These are phyloP conservation scores for Truncatella angustata DNA, from an alignment of 2,329 filamentous ascomycete species.

Conservation along the genomic window DNA sequence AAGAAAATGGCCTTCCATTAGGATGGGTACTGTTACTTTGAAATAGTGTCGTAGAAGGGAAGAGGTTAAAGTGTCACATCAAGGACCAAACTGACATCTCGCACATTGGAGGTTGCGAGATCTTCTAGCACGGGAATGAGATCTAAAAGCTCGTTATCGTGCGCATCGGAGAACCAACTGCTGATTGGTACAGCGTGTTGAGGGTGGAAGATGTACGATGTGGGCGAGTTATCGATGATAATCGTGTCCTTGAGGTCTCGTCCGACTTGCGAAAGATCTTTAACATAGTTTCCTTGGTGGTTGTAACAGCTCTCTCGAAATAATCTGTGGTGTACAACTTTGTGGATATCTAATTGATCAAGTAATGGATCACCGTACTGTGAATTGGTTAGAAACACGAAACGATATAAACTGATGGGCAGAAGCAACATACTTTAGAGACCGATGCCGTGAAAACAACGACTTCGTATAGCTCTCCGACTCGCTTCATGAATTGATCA, in stretches of 20 bases:
- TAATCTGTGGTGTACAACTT: constrained; percentile 90
- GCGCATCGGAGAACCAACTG: constrained; percentile 99
- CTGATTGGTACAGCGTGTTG: constrained; percentile 98
- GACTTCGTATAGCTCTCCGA: constrained; percentile 96
- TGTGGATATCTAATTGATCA: constrained; percentile 95
- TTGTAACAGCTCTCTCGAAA: constrained; percentile 99
- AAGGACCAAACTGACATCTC: constrained; percentile 95
- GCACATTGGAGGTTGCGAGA: constrained; percentile 81
- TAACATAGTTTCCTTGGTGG: constrained; percentile 98
- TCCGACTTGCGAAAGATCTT: constrained; percentile 95
- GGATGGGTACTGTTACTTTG: constrained; percentile 36
- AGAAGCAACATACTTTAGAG: constrained; percentile 70
- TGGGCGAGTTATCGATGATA: constrained; percentile 99
- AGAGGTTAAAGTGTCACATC: constrained; percentile 74
- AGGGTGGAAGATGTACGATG: constrained; percentile 98
- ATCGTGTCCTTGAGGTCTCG: constrained; percentile 96
- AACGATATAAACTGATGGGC: no score
- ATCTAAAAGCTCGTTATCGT: constrained; percentile 97
- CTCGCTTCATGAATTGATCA: constrained; percentile 97
- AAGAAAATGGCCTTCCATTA: constrained; percentile 57
- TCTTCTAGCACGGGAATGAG: constrained; percentile 98
- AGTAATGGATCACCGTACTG: constrained; percentile 95
- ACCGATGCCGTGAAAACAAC: constrained; percentile 98
- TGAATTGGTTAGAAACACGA: constrained; percentile 20
- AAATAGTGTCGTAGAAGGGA: constrained; percentile 25